Conservation (phyloP, 2,329 filamentous ascomycete species). For the Pseudocercospora fijiensis region DNA sequence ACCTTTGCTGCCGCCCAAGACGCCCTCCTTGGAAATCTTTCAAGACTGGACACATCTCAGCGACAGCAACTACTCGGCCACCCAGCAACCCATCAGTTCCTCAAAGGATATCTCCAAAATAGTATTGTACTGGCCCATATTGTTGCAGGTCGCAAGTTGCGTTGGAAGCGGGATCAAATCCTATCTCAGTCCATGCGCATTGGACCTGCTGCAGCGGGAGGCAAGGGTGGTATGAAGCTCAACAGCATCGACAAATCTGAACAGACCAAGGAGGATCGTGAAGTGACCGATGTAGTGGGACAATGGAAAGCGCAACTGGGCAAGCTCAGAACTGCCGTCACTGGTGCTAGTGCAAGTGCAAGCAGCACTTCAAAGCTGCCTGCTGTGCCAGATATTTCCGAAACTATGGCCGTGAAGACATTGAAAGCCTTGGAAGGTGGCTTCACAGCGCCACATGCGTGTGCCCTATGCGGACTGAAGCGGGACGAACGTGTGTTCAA, state of each 20-base stretch:
- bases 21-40: conserved; percentile 64
- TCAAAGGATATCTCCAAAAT: conserved; percentile 63
- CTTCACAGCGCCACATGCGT: conserved; percentile 70
- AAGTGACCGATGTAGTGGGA: conserved; percentile 72
- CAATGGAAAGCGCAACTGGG: conserved; percentile 76
- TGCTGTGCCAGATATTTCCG: conserved; percentile 67
- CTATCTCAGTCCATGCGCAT: conserved; percentile 88
- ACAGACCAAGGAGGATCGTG: conserved; percentile 75
- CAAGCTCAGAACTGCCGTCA: conserved; percentile 69
- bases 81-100: conserved; percentile 60
- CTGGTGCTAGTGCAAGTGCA: conserved; percentile 53
- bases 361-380: conserved; percentile 35
- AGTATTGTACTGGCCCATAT: conserved; percentile 72
- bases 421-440: conserved; percentile 64
- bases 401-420: conserved; percentile 65
- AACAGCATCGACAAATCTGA: conserved; percentile 81
- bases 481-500: conserved; percentile 78
- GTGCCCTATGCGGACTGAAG: conserved; percentile 83
- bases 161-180: conserved; percentile 87
- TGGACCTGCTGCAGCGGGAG: conserved; percentile 67
- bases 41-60: conserved; percentile 48
- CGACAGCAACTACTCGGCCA: conserved; percentile 63
- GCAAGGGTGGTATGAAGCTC: conserved; percentile 83
- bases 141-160: conserved; percentile 77
- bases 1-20: conserved; percentile 66